Evolutionary conservation across 225 moss, liverwort and hornwort genomes (phyloP), one percentile per base, ranked within the genome.

Genomic region (Bryum argenteum): DNA sequence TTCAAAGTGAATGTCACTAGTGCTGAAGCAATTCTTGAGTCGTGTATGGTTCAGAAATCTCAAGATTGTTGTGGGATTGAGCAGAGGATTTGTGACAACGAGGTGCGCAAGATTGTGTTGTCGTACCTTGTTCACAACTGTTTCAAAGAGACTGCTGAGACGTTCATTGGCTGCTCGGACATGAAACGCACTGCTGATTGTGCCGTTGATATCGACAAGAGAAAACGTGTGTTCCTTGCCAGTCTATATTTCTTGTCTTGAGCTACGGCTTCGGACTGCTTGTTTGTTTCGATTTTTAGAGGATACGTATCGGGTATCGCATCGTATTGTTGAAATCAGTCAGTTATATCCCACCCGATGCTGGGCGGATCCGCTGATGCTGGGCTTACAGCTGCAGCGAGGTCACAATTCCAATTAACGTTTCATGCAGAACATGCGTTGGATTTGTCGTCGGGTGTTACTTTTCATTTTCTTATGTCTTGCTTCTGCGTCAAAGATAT

Each of bases 81-180:
- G 60, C 95, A 95, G 93, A 89, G 89, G 76, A 81, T 95, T 72
- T 88, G 74, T 70, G 93, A 93, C 85, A 89, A 65, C 68, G 95
- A 91, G 63, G 93, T 95, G 33, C 77, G 86, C 63, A 95, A 95
- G 83, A 95, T 95, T 67, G 93, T 95, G 54, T 75, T 95, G 73
- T 95, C 95, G 23, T 95, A 95, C 66, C 82, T 95, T 66, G 84
- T 95, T 72, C 95, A 95, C 55, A 95, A 95, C 70, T 95, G 95
- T 80, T 95, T 91, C 81, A 95, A 93, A 80, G 95, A 95, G 79
- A 95, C 95, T 21, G 93, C 93, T 12, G 95, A 95, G 75, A 80
- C 93, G 18, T 95, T 95, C 70, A 87, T 95, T 71, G 67, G 88
- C n/a, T 92, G 91, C 87, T 89, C 95, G 17, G 91, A 78, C 73